Evolutionary conservation across 257 asterid species (phyloP).

Genomic region (Agastache rugosa): DNA sequence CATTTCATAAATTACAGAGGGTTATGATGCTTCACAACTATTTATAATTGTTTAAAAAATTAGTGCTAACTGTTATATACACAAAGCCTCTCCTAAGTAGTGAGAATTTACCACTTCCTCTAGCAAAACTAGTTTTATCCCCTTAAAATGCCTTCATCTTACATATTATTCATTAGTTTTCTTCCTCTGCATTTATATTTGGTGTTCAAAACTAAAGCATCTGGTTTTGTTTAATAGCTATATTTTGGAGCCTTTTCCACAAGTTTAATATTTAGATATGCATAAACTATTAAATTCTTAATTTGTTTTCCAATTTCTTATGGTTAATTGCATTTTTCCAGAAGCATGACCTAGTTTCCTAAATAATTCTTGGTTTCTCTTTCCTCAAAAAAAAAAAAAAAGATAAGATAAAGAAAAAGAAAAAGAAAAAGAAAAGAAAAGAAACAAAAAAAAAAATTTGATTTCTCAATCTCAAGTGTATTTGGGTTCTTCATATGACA

Average conservation of each 20-base stretch:
- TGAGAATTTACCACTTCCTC: too few species aligned
- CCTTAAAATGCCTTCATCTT: not conserved
- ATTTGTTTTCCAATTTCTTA: not conserved
- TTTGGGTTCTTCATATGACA: conserved; percentile 11
- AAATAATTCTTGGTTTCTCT: not conserved
- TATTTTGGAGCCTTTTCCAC: not conserved
- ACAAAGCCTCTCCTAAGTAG: not conserved
- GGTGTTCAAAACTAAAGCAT: not conserved
- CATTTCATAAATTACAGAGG: not conserved
- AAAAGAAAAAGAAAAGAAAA: too few species aligned
- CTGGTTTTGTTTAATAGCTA: not conserved
- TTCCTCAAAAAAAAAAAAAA: not conserved
- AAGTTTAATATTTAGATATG: not conserved
- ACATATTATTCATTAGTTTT: not conserved
- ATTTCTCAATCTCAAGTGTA: not conserved
- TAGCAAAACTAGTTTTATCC: not conserved
- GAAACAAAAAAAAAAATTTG: too few species aligned
- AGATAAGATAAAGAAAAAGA: too few species aligned
- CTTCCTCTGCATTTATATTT: not conserved
- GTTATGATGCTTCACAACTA: conserved; percentile 5
- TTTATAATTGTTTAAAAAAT: not conserved
- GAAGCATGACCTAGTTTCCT: conserved; percentile 18
- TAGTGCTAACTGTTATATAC: not conserved
- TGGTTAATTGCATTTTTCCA: not conserved
- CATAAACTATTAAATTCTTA: not conserved